Conservation (phyloP, 2,329 filamentous ascomycete species). For the Colletotrichum truncatum region DNA sequence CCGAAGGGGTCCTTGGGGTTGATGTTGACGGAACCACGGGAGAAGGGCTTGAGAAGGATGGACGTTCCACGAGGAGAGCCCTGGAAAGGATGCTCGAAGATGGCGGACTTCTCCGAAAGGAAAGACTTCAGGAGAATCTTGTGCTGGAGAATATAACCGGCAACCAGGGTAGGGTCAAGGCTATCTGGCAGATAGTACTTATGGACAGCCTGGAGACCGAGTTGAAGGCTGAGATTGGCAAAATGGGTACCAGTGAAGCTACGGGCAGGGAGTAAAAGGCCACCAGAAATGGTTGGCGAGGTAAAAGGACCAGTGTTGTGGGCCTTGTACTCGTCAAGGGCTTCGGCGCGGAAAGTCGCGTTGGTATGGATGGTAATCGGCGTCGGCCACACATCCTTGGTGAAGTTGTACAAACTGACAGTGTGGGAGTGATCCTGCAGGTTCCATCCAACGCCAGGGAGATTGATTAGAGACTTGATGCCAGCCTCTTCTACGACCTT, state of each 20-base stretch:
- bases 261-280: slow-evolving; percentile 29
- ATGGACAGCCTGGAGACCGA: not conserved
- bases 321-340: not conserved
- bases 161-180: slow-evolving; percentile 26
- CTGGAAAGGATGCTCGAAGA: slow-evolving; percentile 35
- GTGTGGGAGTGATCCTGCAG: slow-evolving; percentile 45
- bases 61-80: slow-evolving; percentile 6
- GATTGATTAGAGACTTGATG: not conserved
- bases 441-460: slow-evolving; percentile 34
- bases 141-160: slow-evolving; percentile 33
- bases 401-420: slow-evolving; percentile 11
- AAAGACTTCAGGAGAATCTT: slow-evolving; percentile 27
- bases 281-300: slow-evolving; percentile 29
- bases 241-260: slow-evolving; percentile 29
- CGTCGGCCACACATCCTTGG: not conserved
- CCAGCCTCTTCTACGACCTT: not conserved
- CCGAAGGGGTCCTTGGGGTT: slow-evolving; percentile 44
- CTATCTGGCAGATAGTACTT: not conserved
- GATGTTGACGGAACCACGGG: slow-evolving; percentile 64
- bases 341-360: not conserved
- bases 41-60: slow-evolving; percentile 50
- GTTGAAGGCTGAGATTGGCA: slow-evolving; percentile 23
- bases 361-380: not conserved
- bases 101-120: slow-evolving; percentile 33
- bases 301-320: not conserved